Conservation (phyloP, 371 early-diverging fungal species). For the Basidiobolus meristosporus region DNA sequence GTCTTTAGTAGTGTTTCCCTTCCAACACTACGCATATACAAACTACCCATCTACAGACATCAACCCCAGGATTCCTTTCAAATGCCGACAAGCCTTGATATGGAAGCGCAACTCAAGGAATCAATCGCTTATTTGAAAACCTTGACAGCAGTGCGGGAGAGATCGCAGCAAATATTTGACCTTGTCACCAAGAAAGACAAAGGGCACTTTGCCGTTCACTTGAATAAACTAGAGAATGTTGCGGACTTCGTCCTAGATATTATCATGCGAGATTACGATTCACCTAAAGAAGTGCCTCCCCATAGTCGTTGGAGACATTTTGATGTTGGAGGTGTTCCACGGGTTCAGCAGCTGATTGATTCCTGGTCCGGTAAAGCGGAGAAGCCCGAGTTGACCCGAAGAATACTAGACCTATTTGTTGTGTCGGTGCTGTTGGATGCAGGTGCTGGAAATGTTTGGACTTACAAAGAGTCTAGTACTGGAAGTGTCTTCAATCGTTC, state of each 20-base stretch:
- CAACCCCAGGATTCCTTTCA: too few relatives aligned
- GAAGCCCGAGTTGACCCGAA: constrained; percentile 33
- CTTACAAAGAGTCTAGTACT: constrained; percentile 23
- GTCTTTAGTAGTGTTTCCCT: too few relatives aligned
- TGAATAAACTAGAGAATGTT: too few relatives aligned
- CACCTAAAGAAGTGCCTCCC: constrained; percentile 44
- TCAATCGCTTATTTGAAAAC: constrained; percentile 35
- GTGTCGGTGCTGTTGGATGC: constrained; percentile 86
- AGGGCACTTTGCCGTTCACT: too few relatives aligned
- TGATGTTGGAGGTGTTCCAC: constrained; percentile 28
- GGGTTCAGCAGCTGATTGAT: constrained; percentile 21
- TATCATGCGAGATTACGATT: constrained; percentile 58
- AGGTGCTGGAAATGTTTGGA: constrained; percentile 77
- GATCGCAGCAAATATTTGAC: too few relatives aligned
- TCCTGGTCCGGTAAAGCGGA: constrained; percentile 12
- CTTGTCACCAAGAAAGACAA: too few relatives aligned
- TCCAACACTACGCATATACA: too few relatives aligned
- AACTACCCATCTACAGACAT: too few relatives aligned
- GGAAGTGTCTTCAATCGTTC: constrained; percentile 41
- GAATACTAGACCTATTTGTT: constrained; percentile 66
- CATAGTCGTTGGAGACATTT: constrained; percentile 84
- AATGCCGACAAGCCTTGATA: too few relatives aligned
- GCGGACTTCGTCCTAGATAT: too few relatives aligned
- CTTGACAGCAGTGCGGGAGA: constrained; percentile 57
- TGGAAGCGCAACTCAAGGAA: too few relatives aligned